Evolutionary conservation across 2,329 filamentous ascomycete species (phyloP).

Genomic region (Myriosclerotinia duriaeana): DNA sequence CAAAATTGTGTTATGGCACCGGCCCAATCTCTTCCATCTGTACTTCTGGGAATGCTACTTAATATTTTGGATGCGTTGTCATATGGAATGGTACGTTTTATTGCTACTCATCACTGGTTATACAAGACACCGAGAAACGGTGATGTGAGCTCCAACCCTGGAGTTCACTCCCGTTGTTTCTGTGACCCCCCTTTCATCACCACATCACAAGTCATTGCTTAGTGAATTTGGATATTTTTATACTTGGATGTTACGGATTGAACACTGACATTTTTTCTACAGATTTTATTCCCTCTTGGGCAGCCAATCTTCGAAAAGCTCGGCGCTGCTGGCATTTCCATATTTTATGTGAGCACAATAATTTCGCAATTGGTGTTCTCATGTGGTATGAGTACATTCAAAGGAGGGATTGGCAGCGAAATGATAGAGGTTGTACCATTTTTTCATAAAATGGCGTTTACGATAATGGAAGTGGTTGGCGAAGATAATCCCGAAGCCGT

Average conservation of each 20-base stretch:
- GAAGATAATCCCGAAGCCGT: conserved; percentile 80
- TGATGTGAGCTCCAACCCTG: background rate
- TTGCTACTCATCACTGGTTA: background rate
- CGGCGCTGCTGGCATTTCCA: conserved; percentile 91
- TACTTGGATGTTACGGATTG: background rate
- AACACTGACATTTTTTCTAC: conserved; percentile 56
- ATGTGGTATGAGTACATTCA: conserved; percentile 79
- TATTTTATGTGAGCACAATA: conserved; percentile 98
- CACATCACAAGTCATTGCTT: background rate
- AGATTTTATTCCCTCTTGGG: conserved; percentile 88
- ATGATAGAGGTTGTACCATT: conserved; percentile 99
- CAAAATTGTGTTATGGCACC: conserved; percentile 64
- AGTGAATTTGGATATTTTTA: background rate
- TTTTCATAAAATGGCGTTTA: conserved; percentile 96
- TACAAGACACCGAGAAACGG: background rate
- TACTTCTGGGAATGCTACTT: conserved; percentile 82
- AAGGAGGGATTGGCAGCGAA: conserved; percentile 88
- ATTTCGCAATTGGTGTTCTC: conserved; percentile 91
- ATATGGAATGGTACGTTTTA: conserved; percentile 60
- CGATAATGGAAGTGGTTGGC: conserved; percentile 76
- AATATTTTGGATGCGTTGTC: conserved; percentile 94
- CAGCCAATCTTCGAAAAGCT: conserved; percentile 81
- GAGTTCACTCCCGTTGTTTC: background rate
- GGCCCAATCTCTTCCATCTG: conserved; percentile 73
- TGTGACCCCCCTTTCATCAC: background rate